Evolutionary conservation across 1,139 yeast genomes (phyloP).

Genomic region (Diutina ranongensis): DNA sequence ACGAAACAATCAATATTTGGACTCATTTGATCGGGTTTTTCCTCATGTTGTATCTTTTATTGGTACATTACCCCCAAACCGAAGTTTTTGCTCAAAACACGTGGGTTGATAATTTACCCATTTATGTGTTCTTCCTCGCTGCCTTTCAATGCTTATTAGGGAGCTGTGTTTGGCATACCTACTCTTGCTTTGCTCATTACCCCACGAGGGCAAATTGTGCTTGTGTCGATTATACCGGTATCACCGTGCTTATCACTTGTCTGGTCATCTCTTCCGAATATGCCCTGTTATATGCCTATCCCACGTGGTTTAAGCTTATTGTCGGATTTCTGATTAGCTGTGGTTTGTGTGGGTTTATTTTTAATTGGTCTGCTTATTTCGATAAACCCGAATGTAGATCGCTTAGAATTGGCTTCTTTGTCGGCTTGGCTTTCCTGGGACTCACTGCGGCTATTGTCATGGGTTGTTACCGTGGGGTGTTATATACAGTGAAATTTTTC

Average conservation of each 20-base stretch:
- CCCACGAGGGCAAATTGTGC: slow-evolving; percentile 65
- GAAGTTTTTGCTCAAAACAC: slow-evolving; percentile 29
- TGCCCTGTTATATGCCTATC: slow-evolving; percentile 57
- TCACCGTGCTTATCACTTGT: slow-evolving; percentile 82
- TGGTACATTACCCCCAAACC: slow-evolving; percentile 52
- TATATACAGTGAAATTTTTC: slow-evolving; percentile 40
- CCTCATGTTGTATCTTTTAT: slow-evolving; percentile 42
- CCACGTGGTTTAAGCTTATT: slow-evolving; percentile 35
- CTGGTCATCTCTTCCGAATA: slow-evolving; percentile 82
- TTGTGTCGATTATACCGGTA: slow-evolving; percentile 92
- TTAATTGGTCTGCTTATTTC: slow-evolving; percentile 87
- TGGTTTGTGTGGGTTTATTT: slow-evolving; percentile 60
- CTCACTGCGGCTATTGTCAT: slow-evolving; percentile 50
- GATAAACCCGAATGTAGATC: slow-evolving; percentile 80
- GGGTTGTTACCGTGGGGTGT: slow-evolving; percentile 44
- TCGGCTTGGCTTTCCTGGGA: slow-evolving; percentile 72
- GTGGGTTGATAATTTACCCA: slow-evolving; percentile 37
- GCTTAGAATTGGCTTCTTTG: slow-evolving; percentile 71
- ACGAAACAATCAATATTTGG: slow-evolving; percentile 93
- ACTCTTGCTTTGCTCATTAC: slow-evolving; percentile 63
- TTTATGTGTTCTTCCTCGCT: slow-evolving; percentile 57
- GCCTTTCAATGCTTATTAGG: slow-evolving; percentile 68
- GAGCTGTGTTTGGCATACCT: slow-evolving; percentile 88
- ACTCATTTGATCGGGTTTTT: slow-evolving; percentile 69
- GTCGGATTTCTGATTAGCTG: slow-evolving; percentile 51